Percentiles rank a stretch among this genome's conserved stretches.
phyloP scores from a whole-genome alignment of 176 grass and related monocot genomes.

The Musa troglodytarum region DNA sequence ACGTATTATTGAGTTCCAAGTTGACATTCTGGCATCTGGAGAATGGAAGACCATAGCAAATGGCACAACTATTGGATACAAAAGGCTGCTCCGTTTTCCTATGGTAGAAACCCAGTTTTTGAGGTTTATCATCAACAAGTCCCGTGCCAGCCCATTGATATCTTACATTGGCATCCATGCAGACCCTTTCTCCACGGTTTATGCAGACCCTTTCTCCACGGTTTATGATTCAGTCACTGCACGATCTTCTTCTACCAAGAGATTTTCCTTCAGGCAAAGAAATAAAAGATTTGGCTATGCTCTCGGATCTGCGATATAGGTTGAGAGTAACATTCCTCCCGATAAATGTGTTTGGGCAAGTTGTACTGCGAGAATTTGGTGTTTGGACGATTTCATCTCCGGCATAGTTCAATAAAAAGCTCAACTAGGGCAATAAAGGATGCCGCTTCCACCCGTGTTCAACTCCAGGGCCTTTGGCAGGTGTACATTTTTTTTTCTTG shows the following conservation, averaged over 20 bases:
- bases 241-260: conserved; percentile 14
- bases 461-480: no score
- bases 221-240: conserved; percentile 24
- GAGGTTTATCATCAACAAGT: conserved; percentile 41
- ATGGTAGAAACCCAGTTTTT: conserved; percentile 33
- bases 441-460: not conserved
- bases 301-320: not conserved
- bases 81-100: conserved; percentile 59
- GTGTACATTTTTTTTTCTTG: no score
- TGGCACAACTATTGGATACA: conserved; percentile 79
- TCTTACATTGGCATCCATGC: conserved; percentile 63
- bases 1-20: conserved; percentile 63
- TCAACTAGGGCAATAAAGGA: not conserved
- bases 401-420: not conserved
- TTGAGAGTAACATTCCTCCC: not conserved
- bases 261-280: conserved; percentile 23
- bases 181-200: conserved; percentile 36
- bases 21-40: conserved; percentile 39
- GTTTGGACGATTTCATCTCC: not conserved
- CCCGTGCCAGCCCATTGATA: conserved; percentile 60
- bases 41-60: conserved; percentile 44
- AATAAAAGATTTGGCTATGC: conserved; percentile 11
- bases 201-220: conserved; percentile 45
- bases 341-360: not conserved
- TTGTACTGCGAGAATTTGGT: not conserved